phyloP scores from a whole-genome alignment of 1,139 yeast species.

The Pichia sorboxylosa region DNA sequence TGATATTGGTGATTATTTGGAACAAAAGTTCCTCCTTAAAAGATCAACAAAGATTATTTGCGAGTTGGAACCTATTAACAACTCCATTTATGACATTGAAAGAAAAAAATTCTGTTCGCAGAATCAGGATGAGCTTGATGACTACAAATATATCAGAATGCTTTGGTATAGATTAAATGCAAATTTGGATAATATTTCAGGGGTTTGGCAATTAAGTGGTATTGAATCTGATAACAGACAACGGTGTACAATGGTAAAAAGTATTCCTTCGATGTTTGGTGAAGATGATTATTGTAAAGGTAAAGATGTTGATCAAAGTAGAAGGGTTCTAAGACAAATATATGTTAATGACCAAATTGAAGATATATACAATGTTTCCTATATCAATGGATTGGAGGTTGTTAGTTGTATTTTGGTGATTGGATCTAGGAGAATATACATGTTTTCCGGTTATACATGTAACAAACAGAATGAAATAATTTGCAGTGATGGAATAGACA shows the following conservation, averaged over 20 bases:
- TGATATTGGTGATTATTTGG: constrained; percentile 1
- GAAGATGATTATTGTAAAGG: no score
- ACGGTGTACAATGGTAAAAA: no score
- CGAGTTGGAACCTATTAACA: constrained; percentile 37
- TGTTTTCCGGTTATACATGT: constrained; percentile 59
- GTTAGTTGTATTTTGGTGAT: constrained; percentile 62
- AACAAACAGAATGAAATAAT: constrained; percentile 46
- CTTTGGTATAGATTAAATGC: no score
- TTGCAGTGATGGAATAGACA: no score
- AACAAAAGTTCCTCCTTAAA: not conserved
- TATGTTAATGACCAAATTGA: constrained; percentile 61
- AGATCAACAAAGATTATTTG: constrained; percentile 24
- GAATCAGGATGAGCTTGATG: constrained; percentile 55
- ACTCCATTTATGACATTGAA: constrained; percentile 38
- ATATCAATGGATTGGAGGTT: constrained; percentile 61
- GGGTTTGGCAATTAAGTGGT: constrained; percentile 22
- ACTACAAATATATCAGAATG: constrained; percentile 32
- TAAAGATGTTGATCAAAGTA: constrained; percentile 49
- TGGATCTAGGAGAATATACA: constrained; percentile 51
- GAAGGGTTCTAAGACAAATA: constrained; percentile 59
- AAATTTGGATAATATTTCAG: constrained; percentile 3
- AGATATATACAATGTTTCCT: constrained; percentile 65
- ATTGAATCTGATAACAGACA: constrained; percentile 37
- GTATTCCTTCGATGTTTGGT: no score
- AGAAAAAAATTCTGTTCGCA: constrained; percentile 36